Evolutionary conservation across 305 asterid genomes (phyloP).

Genomic region (Solanum hybrid): DNA sequence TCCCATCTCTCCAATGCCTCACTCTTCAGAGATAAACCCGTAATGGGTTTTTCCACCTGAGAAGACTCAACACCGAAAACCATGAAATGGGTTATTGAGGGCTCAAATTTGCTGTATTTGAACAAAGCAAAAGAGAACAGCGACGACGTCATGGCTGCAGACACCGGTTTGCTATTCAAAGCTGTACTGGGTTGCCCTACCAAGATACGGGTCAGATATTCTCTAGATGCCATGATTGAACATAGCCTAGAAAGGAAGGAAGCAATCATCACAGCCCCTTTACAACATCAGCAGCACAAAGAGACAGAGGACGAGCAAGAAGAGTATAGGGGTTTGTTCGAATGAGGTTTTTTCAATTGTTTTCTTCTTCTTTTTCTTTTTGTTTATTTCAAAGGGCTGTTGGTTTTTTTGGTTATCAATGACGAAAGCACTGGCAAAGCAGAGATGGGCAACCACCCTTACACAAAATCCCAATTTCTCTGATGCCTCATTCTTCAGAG

Average conservation of each 20-base stretch:
- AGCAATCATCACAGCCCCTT: neutral
- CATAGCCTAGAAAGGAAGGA: neutral
- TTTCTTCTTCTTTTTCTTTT: neutral
- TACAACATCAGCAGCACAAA: neutral
- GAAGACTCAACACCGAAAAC: neutral
- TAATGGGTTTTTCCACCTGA: neutral
- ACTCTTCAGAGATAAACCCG: neutral
- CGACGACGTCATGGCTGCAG: neutral
- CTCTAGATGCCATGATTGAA: neutral
- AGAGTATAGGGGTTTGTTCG: neutral
- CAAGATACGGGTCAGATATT: neutral
- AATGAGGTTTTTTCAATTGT: neutral
- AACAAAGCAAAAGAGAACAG: neutral
- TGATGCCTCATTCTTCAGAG: neutral
- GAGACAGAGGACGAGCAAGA: neutral
- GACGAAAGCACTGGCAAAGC: conserved; percentile 2
- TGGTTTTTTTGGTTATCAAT: neutral
- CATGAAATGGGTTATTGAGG: neutral
- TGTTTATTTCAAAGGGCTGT: neutral
- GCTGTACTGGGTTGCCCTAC: neutral
- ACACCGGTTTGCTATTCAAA: neutral
- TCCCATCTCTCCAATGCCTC: neutral
- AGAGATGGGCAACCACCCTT: conserved; percentile 4
- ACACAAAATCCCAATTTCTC: neutral
- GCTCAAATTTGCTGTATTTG: neutral